phyloP scores from a whole-genome alignment of 345 rosid species.

The Abelmoschus esculentus region DNA sequence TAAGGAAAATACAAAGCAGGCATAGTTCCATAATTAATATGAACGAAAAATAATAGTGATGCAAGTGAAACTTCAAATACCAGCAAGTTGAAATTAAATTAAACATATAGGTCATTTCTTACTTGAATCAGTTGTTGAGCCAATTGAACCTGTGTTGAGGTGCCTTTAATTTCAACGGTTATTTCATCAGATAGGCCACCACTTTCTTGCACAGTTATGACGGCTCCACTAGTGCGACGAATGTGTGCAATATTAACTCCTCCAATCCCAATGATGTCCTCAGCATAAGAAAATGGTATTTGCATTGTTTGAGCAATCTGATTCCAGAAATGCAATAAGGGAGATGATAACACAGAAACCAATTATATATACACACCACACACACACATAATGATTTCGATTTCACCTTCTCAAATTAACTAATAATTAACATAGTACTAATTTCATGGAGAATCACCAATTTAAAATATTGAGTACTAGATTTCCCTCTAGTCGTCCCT shows the following conservation, averaged over 20 bases:
- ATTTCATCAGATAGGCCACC: constrained; percentile 57
- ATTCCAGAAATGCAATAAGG: neutral
- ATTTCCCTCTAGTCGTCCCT: neutral
- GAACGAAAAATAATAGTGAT: neutral
- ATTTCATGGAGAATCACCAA: neutral
- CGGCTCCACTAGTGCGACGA: constrained; percentile 65
- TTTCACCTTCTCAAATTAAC: neutral
- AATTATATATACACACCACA: neutral
- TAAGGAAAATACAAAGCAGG: neutral
- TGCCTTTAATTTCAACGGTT: constrained; percentile 78
- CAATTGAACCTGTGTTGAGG: constrained; percentile 58
- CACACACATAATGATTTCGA: neutral
- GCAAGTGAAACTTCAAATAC: neutral
- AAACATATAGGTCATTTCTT: neutral
- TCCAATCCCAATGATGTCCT: constrained; percentile 71
- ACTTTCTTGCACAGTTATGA: constrained; percentile 65
- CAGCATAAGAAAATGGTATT: constrained; percentile 72
- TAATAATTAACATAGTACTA: neutral
- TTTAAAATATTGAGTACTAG: neutral
- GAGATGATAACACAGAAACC: neutral
- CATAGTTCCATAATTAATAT: neutral
- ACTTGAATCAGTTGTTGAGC: constrained; percentile 80
- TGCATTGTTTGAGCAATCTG: constrained; percentile 79
- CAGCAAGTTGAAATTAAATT: neutral
- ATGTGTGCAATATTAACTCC: constrained; percentile 72